Conservation (phyloP, 2,329 filamentous ascomycete genomes). For the Claviceps paspali region DNA sequence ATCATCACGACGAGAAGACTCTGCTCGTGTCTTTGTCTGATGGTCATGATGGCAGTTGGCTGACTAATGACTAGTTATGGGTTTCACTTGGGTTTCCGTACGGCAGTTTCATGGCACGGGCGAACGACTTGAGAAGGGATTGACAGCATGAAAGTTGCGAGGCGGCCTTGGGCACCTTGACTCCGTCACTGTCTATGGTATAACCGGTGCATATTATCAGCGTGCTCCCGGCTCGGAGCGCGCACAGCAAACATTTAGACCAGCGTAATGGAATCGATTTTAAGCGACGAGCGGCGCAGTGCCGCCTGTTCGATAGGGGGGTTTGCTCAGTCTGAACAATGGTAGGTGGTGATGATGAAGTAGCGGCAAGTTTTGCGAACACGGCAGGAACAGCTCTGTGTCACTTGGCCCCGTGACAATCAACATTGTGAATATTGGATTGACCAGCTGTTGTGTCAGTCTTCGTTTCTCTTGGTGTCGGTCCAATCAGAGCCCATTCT, state of each 20-base stretch:
- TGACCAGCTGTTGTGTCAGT: too few species aligned
- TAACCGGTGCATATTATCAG: slow-evolving; percentile 5
- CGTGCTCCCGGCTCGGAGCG: slow-evolving; percentile 4
- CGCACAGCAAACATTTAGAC: slow-evolving; percentile 1
- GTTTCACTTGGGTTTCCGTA: slow-evolving; percentile 8
- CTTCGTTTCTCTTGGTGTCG: too few species aligned
- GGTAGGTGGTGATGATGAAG: too few species aligned
- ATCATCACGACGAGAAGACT: slow-evolving; percentile 6
- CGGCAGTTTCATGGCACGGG: slow-evolving; percentile 7
- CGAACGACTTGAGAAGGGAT: neutral
- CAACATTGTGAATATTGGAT: too few species aligned
- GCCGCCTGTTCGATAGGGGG: too few species aligned
- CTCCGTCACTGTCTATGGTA: slow-evolving; percentile 4
- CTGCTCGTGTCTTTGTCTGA: slow-evolving; percentile 13
- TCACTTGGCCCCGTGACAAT: too few species aligned
- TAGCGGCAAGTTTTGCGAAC: too few species aligned
- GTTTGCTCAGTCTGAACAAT: too few species aligned
- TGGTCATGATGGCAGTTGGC: slow-evolving; percentile 16
- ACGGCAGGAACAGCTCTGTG: too few species aligned
- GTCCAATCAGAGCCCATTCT: too few species aligned
- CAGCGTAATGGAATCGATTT: slow-evolving; percentile 1
- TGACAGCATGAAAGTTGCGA: slow-evolving; percentile 3
- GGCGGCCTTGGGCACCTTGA: neutral
- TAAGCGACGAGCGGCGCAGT: too few species aligned
- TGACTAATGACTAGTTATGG: slow-evolving; percentile 14